Percentiles rank a stretch among this genome's conserved stretches.
phyloP scores from a whole-genome alignment of 106 monocot genomes.

The Allium sativum region DNA sequence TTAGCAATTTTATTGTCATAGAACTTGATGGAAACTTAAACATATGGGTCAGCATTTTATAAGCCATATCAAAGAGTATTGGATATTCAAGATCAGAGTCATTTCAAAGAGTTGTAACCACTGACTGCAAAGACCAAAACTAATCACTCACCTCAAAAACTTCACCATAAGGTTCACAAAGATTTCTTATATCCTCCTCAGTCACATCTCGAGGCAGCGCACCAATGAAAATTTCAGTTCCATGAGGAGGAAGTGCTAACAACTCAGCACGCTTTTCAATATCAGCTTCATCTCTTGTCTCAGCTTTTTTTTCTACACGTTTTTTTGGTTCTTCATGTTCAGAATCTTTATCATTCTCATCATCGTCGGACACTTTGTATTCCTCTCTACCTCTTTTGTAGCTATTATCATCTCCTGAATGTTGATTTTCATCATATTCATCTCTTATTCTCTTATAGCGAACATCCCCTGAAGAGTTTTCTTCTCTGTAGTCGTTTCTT shows the following conservation, averaged over 20 bases:
- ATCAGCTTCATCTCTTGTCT: conserved; percentile 24
- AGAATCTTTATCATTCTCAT: background rate
- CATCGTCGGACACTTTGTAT: conserved; percentile 8
- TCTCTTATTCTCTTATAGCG: conserved; percentile 16
- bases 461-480: background rate
- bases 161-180: conserved; percentile 48
- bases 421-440: conserved; percentile 2
- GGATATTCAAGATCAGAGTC: too few species aligned
- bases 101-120: too few species aligned
- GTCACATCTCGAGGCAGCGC: conserved; percentile 30
- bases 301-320: conserved; percentile 2
- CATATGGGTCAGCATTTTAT: background rate
- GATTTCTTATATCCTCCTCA: conserved; percentile 28
- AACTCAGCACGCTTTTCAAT: conserved; percentile 42
- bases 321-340: conserved; percentile 3
- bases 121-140: too few species aligned
- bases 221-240: conserved; percentile 57
- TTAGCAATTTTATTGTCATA: background rate
- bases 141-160: conserved; percentile 29
- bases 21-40: background rate
- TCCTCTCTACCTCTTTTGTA: conserved; percentile 18
- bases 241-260: conserved; percentile 59
- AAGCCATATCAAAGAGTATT: too few species aligned
- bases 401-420: conserved; percentile 3
- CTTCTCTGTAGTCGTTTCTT: conserved; percentile 14